These are phyloP conservation scores for Mycena kentingensis DNA, from an alignment of 768 basidiomycete species.

Conservation along the genomic window DNA sequence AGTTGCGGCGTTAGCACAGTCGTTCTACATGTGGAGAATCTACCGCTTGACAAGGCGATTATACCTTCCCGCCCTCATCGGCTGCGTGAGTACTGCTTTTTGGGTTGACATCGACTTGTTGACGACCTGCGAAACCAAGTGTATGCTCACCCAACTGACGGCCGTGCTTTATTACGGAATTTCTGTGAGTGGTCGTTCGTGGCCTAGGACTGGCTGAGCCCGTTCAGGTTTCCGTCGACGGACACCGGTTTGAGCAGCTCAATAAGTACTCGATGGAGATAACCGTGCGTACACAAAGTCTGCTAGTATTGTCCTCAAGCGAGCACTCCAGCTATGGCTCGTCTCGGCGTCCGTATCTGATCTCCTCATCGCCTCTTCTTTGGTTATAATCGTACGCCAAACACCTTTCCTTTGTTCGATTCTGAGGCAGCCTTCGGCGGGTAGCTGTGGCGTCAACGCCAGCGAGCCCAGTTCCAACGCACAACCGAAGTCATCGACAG, in stretches of 20 bases:
- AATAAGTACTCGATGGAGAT: no score
- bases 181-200: constrained; percentile 1
- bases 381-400: constrained; percentile 7
- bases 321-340: constrained; percentile 10
- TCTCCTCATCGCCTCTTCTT: constrained; percentile 31
- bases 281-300: constrained; percentile 2
- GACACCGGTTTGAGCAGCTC: not conserved
- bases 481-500: constrained; percentile 32
- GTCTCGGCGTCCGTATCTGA: constrained; percentile 14
- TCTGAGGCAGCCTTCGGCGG: not conserved
- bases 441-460: constrained; percentile 21
- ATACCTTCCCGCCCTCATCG: constrained; percentile 16
- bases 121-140: constrained; percentile 2
- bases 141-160: constrained; percentile 9
- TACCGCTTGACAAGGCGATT: constrained; percentile 9
- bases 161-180: constrained; percentile 8
- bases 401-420: not conserved
- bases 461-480: not conserved
- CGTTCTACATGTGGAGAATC: constrained; percentile 24
- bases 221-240: not conserved
- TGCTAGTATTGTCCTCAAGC: not conserved
- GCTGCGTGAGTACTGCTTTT: constrained; percentile 5
- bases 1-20: constrained; percentile 22
- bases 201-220: no score
- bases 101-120: not conserved